A percentile compares a stretch with the other conserved stretches of the same genome.
These are phyloP conservation scores for Jamesozyma hellenica DNA, from an alignment of 805 yeast species.

Conservation along the genomic window DNA sequence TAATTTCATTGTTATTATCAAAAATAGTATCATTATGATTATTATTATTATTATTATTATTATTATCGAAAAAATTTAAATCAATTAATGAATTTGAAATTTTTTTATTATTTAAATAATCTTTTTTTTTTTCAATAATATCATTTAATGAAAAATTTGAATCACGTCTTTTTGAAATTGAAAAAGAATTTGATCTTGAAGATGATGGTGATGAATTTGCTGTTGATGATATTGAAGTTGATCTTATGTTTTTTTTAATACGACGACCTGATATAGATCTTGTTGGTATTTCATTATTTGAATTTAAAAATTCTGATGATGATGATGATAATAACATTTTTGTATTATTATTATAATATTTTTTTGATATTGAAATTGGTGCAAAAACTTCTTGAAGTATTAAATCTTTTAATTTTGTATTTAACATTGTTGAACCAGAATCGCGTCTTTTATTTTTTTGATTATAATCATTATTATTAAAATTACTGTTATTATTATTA, in stretches of 20 bases:
- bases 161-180: slow-evolving; percentile 9
- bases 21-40: too few relatives aligned
- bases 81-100: too few relatives aligned
- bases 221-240: slow-evolving; percentile 10
- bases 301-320: neutral
- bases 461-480: neutral
- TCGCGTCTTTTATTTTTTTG: slow-evolving; percentile 8
- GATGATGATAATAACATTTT: neutral
- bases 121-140: neutral
- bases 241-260: slow-evolving; percentile 8
- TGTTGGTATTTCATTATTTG: slow-evolving; percentile 5
- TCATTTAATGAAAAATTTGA: slow-evolving; percentile 17
- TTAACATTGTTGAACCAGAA: slow-evolving; percentile 50
- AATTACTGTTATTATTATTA: neutral
- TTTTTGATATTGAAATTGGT: slow-evolving; percentile 13
- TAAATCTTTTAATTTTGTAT: slow-evolving; percentile 59
- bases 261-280: slow-evolving; percentile 9
- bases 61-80: too few relatives aligned
- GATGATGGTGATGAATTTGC: neutral
- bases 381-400: slow-evolving; percentile 64
- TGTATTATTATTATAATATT: neutral
- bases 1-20: too few relatives aligned
- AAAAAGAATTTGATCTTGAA: neutral
- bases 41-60: too few relatives aligned
- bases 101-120: too few relatives aligned